A percentile compares a stretch with the other conserved stretches of the same genome.
phyloP scores from a whole-genome alignment of 495 filamentous ascomycete genomes.

The Aeminium ludgeri region DNA sequence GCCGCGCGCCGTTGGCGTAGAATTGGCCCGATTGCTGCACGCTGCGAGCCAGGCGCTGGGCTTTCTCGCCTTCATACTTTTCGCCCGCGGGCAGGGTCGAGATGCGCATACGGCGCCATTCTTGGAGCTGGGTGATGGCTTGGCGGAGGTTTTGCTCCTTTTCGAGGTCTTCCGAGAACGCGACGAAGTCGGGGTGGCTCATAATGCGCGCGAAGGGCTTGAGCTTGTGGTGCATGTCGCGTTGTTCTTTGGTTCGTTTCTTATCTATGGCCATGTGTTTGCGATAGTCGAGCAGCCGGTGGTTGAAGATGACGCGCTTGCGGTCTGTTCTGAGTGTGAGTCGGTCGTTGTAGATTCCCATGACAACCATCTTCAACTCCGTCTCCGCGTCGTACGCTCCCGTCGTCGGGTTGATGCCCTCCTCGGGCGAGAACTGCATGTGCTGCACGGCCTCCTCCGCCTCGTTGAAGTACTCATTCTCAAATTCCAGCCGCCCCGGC shows the following conservation, averaged over 20 bases:
- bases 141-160: constrained; percentile 82
- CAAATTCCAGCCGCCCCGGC: constrained; percentile 93
- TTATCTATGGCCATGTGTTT: constrained; percentile 79
- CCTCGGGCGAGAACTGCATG: constrained; percentile 94
- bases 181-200: constrained; percentile 79
- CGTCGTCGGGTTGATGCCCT: constrained; percentile 68
- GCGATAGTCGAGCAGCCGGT: constrained; percentile 77
- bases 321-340: constrained; percentile 82
- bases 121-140: constrained; percentile 79
- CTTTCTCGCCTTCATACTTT: constrained; percentile 88
- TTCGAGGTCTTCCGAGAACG: constrained; percentile 63
- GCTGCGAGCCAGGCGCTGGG: constrained; percentile 50
- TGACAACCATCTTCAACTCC: constrained; percentile 92
- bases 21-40: constrained; percentile 46
- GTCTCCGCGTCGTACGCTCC: constrained; percentile 82
- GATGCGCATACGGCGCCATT: constrained; percentile 77
- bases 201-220: constrained; percentile 96
- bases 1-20: constrained; percentile 38
- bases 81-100: constrained; percentile 71
- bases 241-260: constrained; percentile 89
- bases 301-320: constrained; percentile 93
- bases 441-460: constrained; percentile 95
- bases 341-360: constrained; percentile 94
- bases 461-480: constrained; percentile 94
- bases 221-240: constrained; percentile 73